These are phyloP conservation scores for Fraxinus dipetala DNA, from an alignment of 305 asterid genomes.

Conservation along the genomic window DNA sequence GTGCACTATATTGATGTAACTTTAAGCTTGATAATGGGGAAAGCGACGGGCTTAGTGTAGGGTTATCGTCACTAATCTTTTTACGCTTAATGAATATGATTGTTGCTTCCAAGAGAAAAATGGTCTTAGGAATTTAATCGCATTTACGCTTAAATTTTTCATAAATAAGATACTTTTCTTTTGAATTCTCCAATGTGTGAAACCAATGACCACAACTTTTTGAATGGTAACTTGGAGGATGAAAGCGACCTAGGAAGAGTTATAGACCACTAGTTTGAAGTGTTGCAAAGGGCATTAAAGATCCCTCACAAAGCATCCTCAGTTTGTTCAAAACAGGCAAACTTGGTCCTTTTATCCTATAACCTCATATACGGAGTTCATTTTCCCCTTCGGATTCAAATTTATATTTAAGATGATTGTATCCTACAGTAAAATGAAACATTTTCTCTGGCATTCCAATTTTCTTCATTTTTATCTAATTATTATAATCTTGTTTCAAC, in stretches of 20 bases:
- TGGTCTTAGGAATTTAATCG: neutral
- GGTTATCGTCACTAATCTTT: neutral
- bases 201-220: slow-evolving; percentile 62
- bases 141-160: neutral
- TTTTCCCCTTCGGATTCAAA: neutral
- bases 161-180: neutral
- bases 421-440: neutral
- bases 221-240: slow-evolving; percentile 65
- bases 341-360: slow-evolving; percentile 46
- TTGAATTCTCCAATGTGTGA: neutral
- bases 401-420: neutral
- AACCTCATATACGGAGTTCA: neutral
- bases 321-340: slow-evolving; percentile 75
- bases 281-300: slow-evolving; percentile 68
- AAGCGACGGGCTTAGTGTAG: neutral
- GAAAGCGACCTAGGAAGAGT: slow-evolving; percentile 70
- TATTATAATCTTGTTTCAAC: too few species aligned
- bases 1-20: slow-evolving; percentile 65
- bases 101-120: neutral
- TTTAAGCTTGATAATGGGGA: neutral
- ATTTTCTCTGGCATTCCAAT: neutral
- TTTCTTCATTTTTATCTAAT: too few species aligned
- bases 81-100: neutral
- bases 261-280: slow-evolving; percentile 69
- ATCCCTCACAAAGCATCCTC: slow-evolving; percentile 60